phyloP scores from a whole-genome alignment of 306 rosid genomes.

The Aeschynomene evenia region DNA sequence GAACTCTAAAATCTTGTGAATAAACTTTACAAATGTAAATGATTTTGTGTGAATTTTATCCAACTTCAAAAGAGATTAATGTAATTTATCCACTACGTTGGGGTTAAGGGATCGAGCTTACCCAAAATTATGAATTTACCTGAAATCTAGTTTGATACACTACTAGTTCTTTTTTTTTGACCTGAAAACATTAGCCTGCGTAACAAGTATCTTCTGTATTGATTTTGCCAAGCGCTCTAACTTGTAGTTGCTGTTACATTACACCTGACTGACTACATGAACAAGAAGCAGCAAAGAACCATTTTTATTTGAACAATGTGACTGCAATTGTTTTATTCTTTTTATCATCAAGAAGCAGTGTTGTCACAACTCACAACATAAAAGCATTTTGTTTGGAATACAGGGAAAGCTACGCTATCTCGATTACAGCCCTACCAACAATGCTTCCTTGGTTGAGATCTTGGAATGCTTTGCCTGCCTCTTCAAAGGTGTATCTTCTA shows the following conservation, averaged over 20 bases:
- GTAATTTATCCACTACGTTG: too few relatives aligned
- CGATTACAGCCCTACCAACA: constrained; percentile 79
- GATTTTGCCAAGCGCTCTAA: not conserved
- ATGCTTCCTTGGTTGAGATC: constrained; percentile 80
- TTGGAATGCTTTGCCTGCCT: constrained; percentile 65
- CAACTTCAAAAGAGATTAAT: too few relatives aligned
- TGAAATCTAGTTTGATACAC: not conserved
- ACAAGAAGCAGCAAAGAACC: constrained; percentile 8
- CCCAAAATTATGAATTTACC: not conserved
- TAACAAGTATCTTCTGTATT: not conserved
- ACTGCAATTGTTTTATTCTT: not conserved
- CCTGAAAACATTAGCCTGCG: not conserved
- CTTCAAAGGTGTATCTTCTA: constrained; percentile 77
- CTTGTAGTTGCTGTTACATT: not conserved
- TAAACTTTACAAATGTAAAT: too few relatives aligned
- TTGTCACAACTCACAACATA: not conserved
- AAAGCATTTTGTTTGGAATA: constrained; percentile 15
- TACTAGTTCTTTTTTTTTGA: too few relatives aligned
- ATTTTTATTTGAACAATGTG: constrained; percentile 27
- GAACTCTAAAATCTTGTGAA: too few relatives aligned
- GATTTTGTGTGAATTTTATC: too few relatives aligned
- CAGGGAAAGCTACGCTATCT: constrained; percentile 44
- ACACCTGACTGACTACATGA: not conserved
- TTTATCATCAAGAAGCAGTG: constrained; percentile 8
- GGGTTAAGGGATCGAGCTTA: not conserved